Evolutionary conservation across 2,329 filamentous ascomycete genomes (phyloP).

Genomic region (Aspergillus amoenus): DNA sequence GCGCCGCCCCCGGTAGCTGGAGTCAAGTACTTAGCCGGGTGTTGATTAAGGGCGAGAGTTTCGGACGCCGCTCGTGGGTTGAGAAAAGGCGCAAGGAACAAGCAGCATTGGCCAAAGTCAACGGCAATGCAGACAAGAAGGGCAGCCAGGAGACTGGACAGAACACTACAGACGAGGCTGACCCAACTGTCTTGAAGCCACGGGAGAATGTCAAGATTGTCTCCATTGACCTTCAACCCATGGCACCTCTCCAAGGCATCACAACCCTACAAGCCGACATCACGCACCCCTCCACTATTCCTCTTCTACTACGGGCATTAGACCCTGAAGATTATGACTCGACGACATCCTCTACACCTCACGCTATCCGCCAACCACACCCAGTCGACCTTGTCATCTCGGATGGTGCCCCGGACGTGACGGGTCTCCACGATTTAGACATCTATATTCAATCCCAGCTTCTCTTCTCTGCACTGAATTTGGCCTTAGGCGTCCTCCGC

Average conservation of each 20-base stretch:
- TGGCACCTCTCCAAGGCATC: constrained; percentile 90
- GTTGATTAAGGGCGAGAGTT: constrained; percentile 88
- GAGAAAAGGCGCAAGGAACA: constrained; percentile 69
- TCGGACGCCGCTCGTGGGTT: constrained; percentile 82
- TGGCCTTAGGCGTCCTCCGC: constrained; percentile 87
- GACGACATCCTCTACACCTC: constrained; percentile 34
- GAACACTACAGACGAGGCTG: constrained; percentile 31
- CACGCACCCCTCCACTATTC: constrained; percentile 92
- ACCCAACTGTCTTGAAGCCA: constrained; percentile 44
- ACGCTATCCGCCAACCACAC: constrained; percentile 59
- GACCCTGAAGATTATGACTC: constrained; percentile 65
- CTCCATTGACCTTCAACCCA: constrained; percentile 92
- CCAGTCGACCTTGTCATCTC: constrained; percentile 92
- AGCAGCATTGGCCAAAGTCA: constrained; percentile 25
- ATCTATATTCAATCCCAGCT: constrained; percentile 98
- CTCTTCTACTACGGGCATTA: constrained; percentile 79
- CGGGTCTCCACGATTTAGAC: constrained; percentile 92
- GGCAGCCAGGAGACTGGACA: neutral
- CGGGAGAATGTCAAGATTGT: constrained; percentile 85
- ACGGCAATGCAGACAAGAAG: constrained; percentile 1
- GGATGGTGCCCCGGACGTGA: constrained; percentile 94
- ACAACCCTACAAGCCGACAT: constrained; percentile 92
- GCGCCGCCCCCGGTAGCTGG: constrained; percentile 94
- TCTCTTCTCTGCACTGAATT: constrained; percentile 88
- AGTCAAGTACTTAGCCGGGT: constrained; percentile 93